These are phyloP conservation scores for Trametes meyenii DNA, from an alignment of 768 basidiomycete genomes.

Conservation along the genomic window DNA sequence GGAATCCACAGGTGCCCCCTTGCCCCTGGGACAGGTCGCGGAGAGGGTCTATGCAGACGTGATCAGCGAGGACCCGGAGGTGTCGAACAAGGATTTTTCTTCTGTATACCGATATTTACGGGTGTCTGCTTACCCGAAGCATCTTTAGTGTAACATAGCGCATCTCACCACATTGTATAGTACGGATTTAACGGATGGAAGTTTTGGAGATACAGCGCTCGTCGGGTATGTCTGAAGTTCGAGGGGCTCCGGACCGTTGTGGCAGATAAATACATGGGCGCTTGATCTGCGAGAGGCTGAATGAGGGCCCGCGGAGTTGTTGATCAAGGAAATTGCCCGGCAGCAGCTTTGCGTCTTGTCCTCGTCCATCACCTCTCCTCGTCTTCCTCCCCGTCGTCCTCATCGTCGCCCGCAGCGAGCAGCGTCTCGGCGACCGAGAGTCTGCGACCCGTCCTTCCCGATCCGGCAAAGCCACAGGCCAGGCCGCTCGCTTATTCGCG, in stretches of 20 bases:
- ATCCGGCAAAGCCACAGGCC: constrained; percentile 19
- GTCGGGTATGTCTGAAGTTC: not conserved
- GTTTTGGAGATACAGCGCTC: not conserved
- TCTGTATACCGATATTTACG: constrained; percentile 72
- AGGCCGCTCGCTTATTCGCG: constrained; percentile 13
- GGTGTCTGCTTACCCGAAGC: constrained; percentile 29
- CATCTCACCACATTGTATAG: not conserved
- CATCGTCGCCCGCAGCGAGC: constrained; percentile 13
- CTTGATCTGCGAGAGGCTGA: constrained; percentile 4
- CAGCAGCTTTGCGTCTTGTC: constrained; percentile 1
- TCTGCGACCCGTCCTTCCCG: constrained; percentile 11
- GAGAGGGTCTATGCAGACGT: constrained; percentile 62
- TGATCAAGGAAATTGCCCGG: constrained; percentile 11
- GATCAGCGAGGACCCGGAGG: constrained; percentile 55
- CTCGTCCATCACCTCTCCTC: constrained; percentile 8
- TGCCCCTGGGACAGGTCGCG: constrained; percentile 71
- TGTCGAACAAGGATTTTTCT: constrained; percentile 78
- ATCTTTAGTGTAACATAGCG: not conserved
- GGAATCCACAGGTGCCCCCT: constrained; percentile 45
- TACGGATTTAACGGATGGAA: not conserved
- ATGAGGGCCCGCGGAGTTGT: constrained; percentile 11
- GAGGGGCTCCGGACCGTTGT: not conserved
- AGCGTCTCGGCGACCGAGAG: constrained; percentile 8
- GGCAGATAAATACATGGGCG: not conserved
- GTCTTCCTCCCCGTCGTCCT: not conserved